Evolutionary conservation across 164 flowering plant species (phyloP).

Genomic region (Euptelea pleiosperma): DNA sequence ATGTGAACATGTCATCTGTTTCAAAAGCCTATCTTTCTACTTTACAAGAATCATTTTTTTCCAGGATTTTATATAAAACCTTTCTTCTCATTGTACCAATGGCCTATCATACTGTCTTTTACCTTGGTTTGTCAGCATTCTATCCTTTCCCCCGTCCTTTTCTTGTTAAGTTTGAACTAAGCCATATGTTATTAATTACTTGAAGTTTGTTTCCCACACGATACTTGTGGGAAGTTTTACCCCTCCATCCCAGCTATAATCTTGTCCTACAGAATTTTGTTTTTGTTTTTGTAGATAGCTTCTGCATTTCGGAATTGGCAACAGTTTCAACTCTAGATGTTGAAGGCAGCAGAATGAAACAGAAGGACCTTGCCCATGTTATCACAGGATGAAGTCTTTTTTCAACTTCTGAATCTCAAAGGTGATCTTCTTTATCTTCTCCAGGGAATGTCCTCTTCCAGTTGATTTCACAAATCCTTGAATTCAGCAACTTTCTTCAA

Average conservation of each 20-base stretch:
- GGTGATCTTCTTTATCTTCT: conserved; percentile 11
- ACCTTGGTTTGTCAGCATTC: neutral
- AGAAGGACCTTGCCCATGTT: no score
- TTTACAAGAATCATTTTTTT: conserved; percentile 2
- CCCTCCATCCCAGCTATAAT: conserved; percentile 6
- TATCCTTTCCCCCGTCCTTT: conserved; percentile 4
- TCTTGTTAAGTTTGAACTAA: conserved; percentile 2
- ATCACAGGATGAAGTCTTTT: no score
- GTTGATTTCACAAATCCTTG: conserved; percentile 3
- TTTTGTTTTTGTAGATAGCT: conserved; percentile 13
- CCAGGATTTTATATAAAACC: neutral
- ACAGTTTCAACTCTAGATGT: conserved; percentile 9
- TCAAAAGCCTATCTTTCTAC: conserved; percentile 15
- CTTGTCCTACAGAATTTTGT: neutral
- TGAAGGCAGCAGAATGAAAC: conserved; percentile 9
- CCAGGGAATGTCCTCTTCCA: neutral
- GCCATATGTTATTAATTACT: neutral
- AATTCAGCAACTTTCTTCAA: neutral
- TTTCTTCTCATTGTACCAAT: neutral
- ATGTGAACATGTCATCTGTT: conserved; percentile 41
- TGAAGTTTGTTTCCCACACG: neutral
- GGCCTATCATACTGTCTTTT: neutral
- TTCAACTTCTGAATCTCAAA: conserved; percentile 6
- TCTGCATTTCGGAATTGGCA: neutral
- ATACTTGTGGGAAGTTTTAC: conserved; percentile 3